Evolutionary conservation across 345 rosid species (phyloP).

Genomic region (Eucalyptus urophylla): DNA sequence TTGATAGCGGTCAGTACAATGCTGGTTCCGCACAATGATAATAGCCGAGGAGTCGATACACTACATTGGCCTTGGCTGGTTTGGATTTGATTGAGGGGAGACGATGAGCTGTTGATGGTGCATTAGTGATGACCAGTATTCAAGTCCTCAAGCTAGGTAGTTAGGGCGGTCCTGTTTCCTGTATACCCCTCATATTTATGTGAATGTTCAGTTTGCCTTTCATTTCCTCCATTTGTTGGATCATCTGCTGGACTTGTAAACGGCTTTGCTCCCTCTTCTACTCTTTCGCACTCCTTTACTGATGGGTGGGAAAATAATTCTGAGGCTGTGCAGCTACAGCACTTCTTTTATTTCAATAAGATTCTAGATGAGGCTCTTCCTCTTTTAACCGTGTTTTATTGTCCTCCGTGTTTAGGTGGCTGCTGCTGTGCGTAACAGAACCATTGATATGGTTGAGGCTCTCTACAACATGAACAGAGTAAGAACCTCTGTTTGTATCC

Average conservation of each 20-base stretch:
- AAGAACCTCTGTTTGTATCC: neutral
- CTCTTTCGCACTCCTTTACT: neutral
- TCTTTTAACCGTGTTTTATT: neutral
- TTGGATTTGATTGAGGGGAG: neutral
- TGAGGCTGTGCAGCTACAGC: neutral
- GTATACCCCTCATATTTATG: neutral
- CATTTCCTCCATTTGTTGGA: neutral
- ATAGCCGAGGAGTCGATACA: neutral
- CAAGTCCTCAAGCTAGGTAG: neutral
- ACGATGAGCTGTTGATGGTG: neutral
- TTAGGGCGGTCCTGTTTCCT: neutral
- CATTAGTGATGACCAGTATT: neutral
- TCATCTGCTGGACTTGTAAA: neutral
- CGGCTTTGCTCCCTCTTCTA: neutral
- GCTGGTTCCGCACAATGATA: neutral
- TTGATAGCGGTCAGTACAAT: neutral
- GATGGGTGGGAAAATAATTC: neutral
- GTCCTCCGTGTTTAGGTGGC: slow-evolving; percentile 36
- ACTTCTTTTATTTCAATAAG: neutral
- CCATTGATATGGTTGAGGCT: slow-evolving; percentile 87
- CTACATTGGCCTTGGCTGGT: neutral
- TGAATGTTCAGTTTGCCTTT: neutral
- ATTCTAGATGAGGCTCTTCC: neutral
- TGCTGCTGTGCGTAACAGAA: slow-evolving; percentile 47
- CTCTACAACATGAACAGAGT: slow-evolving; percentile 59